Conservation (phyloP, 140 eudicot species). For the Senecio squalidus region DNA sequence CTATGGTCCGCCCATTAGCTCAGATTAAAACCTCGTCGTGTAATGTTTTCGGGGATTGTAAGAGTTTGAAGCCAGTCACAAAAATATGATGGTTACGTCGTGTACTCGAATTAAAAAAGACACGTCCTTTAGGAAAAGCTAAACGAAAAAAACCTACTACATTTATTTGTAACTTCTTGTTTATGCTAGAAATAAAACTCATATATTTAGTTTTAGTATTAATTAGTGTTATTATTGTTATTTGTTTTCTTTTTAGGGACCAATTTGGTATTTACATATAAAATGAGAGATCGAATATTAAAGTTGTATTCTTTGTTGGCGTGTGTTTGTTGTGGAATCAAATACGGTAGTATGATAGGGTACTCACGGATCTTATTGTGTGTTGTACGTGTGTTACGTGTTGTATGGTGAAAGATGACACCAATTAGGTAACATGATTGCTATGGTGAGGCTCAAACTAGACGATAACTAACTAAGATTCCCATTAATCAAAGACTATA, state of each 20-base stretch:
- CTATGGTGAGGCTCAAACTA: conserved; percentile 6
- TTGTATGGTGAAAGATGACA: conserved; percentile 26
- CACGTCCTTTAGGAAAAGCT: too few species aligned
- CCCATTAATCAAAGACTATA: background rate
- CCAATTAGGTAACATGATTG: conserved; percentile 5
- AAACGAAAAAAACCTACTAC: too few species aligned
- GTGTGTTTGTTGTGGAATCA: conserved; percentile 16
- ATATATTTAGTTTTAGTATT: background rate
- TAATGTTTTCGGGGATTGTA: too few species aligned
- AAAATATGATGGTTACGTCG: too few species aligned
- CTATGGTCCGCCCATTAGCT: too few species aligned
- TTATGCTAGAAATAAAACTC: too few species aligned
- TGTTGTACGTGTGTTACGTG: conserved; percentile 28
- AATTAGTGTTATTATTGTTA: too few species aligned
- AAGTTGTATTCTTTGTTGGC: background rate
- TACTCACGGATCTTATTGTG: conserved; percentile 34
- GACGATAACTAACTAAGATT: conserved; percentile 7
- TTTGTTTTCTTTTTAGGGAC: background rate
- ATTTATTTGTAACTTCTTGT: too few species aligned
- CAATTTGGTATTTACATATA: background rate
- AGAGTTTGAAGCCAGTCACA: too few species aligned
- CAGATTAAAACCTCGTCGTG: too few species aligned
- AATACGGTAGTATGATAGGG: conserved; percentile 32
- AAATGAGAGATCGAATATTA: conserved; percentile 7
- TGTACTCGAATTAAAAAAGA: too few species aligned